phyloP scores from a whole-genome alignment of 768 basidiomycete genomes.

The Pholiota microspora region DNA sequence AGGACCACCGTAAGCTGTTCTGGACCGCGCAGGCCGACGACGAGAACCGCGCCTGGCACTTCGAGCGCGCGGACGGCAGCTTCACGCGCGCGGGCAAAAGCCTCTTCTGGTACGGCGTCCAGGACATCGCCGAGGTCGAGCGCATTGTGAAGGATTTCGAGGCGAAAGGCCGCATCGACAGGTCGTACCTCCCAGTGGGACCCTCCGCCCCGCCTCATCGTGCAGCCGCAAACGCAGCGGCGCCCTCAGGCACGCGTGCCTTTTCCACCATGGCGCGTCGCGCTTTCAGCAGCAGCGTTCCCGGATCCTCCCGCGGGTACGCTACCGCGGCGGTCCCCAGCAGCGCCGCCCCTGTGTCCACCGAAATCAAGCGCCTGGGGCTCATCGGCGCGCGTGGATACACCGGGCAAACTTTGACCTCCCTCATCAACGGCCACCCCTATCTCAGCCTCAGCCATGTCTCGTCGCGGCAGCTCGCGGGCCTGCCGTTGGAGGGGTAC shows the following conservation, averaged over 20 bases:
- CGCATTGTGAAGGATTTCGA: slow-evolving; percentile 73
- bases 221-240: slow-evolving; percentile 20
- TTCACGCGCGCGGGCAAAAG: slow-evolving; percentile 94
- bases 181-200: slow-evolving; percentile 88
- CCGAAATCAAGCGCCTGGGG: slow-evolving; percentile 83
- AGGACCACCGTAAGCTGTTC: slow-evolving; percentile 91
- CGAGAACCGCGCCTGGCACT: slow-evolving; percentile 98
- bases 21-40: slow-evolving; percentile 98
- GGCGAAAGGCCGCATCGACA: slow-evolving; percentile 76
- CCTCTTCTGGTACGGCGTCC: slow-evolving; percentile 97
- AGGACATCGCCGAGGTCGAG: slow-evolving; percentile 91
- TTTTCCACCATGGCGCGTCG: slow-evolving; percentile 57
- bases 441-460: slow-evolving; percentile 90
- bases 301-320: slow-evolving; percentile 69
- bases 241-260: slow-evolving; percentile 43
- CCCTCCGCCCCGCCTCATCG: slow-evolving; percentile 64
- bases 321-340: slow-evolving; percentile 67
- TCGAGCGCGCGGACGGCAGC: slow-evolving; percentile 95
- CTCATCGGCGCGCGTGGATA: slow-evolving; percentile 95
- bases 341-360: slow-evolving; percentile 37
- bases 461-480: slow-evolving; percentile 92
- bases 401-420: slow-evolving; percentile 91
- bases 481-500: slow-evolving; percentile 76
- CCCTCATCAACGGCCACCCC: slow-evolving; percentile 86
- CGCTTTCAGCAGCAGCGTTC: slow-evolving; percentile 31